Evolutionary conservation across 176 grass and related monocot genomes (phyloP).

Genomic region (Elaeis guineensis): DNA sequence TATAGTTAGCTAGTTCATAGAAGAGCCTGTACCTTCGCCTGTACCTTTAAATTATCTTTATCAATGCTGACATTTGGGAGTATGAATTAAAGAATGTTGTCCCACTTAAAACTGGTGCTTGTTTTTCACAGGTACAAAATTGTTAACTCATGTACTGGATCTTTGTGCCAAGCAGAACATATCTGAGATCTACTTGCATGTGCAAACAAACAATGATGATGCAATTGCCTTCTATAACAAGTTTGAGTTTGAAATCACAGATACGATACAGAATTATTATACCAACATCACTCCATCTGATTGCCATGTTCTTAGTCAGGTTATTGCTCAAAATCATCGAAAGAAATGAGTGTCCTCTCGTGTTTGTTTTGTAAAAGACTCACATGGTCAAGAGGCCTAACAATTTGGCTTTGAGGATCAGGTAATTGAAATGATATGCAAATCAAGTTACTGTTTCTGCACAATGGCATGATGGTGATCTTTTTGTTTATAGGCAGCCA

Average conservation of each 20-base stretch:
- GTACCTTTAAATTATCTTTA: too few relatives aligned
- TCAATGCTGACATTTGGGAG: too few relatives aligned
- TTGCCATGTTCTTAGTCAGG: slow-evolving; percentile 81
- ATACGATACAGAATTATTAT: slow-evolving; percentile 94
- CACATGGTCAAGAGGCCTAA: too few relatives aligned
- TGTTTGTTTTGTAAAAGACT: too few relatives aligned
- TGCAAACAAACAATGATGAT: slow-evolving; percentile 93
- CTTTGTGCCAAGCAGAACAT: slow-evolving; percentile 77
- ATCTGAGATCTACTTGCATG: slow-evolving; percentile 82
- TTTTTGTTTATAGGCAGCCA: too few relatives aligned
- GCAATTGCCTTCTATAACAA: slow-evolving; percentile 93
- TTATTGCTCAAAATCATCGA: slow-evolving; percentile 34
- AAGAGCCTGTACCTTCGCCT: too few relatives aligned
- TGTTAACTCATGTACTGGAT: slow-evolving; percentile 74
- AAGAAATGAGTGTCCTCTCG: slow-evolving; percentile 47
- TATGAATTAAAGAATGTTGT: too few relatives aligned
- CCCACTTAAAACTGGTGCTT: background rate
- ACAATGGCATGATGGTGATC: too few relatives aligned
- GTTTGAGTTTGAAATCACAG: slow-evolving; percentile 92
- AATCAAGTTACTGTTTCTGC: too few relatives aligned
- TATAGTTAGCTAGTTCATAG: too few relatives aligned
- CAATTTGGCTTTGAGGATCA: too few relatives aligned
- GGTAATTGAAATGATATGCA: too few relatives aligned
- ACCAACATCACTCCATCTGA: slow-evolving; percentile 89
- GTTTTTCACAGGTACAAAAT: slow-evolving; percentile 56